These are phyloP conservation scores for Leishmania major DNA, from an alignment of 208 protist genomes.

Conservation along the genomic window DNA sequence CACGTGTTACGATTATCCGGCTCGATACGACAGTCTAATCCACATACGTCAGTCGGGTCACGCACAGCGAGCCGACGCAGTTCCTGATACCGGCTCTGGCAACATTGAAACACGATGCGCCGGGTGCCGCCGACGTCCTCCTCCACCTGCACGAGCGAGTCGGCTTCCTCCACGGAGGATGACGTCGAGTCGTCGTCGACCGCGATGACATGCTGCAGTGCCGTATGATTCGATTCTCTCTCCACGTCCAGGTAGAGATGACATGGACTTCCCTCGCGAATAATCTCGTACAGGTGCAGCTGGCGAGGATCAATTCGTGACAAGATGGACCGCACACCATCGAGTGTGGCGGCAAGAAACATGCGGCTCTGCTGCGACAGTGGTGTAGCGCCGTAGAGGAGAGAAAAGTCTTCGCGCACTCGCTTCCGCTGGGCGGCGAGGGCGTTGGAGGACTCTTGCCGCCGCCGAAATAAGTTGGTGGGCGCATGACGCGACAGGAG, in stretches of 20 bases:
- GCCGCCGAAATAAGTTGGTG: slow-evolving; percentile 12
- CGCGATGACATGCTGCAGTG: slow-evolving; percentile 16
- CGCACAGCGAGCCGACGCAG: slow-evolving; percentile 11
- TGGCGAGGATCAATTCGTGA: slow-evolving; percentile 44
- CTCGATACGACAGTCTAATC: slow-evolving; percentile 46
- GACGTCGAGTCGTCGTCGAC: slow-evolving; percentile 30
- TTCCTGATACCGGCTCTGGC: slow-evolving; percentile 14
- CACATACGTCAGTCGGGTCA: slow-evolving; percentile 37
- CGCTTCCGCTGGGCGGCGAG: neutral
- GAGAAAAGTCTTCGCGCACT: slow-evolving; percentile 50
- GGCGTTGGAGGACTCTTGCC: neutral
- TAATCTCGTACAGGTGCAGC: slow-evolving; percentile 87
- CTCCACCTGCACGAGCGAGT: slow-evolving; percentile 14
- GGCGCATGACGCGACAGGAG: slow-evolving; percentile 41
- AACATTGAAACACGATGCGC: slow-evolving; percentile 16
- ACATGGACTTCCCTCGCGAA: slow-evolving; percentile 68
- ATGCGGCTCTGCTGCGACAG: slow-evolving; percentile 75
- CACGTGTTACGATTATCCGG: slow-evolving; percentile 48
- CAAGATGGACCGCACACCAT: slow-evolving; percentile 38
- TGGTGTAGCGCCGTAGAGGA: slow-evolving; percentile 63
- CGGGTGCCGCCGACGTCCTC: slow-evolving; percentile 3
- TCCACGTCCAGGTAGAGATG: slow-evolving; percentile 92
- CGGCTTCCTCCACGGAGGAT: slow-evolving; percentile 23
- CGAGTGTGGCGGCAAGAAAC: slow-evolving; percentile 68
- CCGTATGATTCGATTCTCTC: slow-evolving; percentile 46